A percentile compares a stretch with the other conserved stretches of the same genome.
These are phyloP conservation scores for Cephaloascus albidus DNA, from an alignment of 805 yeast species.

Conservation along the genomic window DNA sequence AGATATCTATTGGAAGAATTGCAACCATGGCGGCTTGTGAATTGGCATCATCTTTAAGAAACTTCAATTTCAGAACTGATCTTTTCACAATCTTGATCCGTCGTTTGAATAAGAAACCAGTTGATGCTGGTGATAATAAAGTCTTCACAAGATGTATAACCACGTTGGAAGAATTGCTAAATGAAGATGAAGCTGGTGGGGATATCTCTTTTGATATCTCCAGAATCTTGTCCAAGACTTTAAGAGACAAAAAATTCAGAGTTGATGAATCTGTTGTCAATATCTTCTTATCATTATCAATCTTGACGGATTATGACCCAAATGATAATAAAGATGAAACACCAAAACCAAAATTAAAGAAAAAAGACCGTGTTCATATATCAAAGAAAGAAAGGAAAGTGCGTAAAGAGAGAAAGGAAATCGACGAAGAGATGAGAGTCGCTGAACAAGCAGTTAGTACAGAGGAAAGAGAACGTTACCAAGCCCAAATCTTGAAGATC, in stretches of 20 bases:
- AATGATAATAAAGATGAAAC: conserved; percentile 34
- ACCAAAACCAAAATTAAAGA: conserved; percentile 45
- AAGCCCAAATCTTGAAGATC: conserved; percentile 72
- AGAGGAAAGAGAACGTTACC: conserved; percentile 79
- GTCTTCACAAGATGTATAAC: conserved; percentile 52
- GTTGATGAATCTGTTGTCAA: conserved; percentile 80
- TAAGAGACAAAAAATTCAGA: conserved; percentile 64
- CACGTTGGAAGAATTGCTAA: conserved; percentile 59
- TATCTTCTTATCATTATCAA: conserved; percentile 56
- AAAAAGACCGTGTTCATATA: conserved; percentile 84
- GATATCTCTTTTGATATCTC: conserved; percentile 69
- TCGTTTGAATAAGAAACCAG: conserved; percentile 56
- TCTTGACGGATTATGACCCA: conserved; percentile 68
- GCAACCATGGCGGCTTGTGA: conserved; percentile 79
- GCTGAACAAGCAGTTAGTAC: conserved; percentile 86
- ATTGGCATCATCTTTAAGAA: conserved; percentile 54
- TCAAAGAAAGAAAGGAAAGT: conserved; percentile 86
- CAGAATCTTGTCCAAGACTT: conserved; percentile 55
- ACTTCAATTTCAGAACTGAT: conserved; percentile 78
- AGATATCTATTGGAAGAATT: conserved; percentile 38
- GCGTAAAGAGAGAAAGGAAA: conserved; percentile 75
- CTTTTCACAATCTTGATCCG: conserved; percentile 58
- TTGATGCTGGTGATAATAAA: conserved; percentile 31
- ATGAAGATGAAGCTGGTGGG: conserved; percentile 74
- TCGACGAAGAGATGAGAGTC: conserved; percentile 79